Base-by-base conservation (phyloP, 495 filamentous ascomycete genomes). In the Glonium stellatum region DNA sequence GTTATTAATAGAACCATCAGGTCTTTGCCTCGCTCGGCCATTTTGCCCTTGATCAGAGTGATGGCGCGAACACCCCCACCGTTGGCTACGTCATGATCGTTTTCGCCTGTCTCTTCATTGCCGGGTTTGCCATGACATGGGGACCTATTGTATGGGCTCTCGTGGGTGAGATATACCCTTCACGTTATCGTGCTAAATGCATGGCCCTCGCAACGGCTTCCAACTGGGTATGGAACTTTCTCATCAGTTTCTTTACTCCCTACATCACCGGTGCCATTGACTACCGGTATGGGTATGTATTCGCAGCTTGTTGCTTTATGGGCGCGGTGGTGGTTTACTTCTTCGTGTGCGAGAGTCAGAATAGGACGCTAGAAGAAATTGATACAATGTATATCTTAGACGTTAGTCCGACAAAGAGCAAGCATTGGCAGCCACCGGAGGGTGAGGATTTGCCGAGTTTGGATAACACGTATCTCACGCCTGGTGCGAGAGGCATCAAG, bases 211-310 rank as follows among this genome's bases (percentile, higher is more conserved):
- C 86, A n/a, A 92, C 90, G 0, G 83, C 86, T 5, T 80, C 83
- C 57, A 95, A 93, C 77, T 95, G 90, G 90, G 81, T 85, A 58
- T 92, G 86, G 85, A 95, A 93, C 73, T 95, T 92, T 78, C 71
- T 92, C 65, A 84, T 93, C 66, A 83, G 84, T 11, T 90, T 93
- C 79, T 88, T 92, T 76, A 90, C 89, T 1, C 88, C 89, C 6
- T 85, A 88, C 71, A 88, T 89, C 67, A 82, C 78, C 44, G 69
- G 70, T 21, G 75, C 79, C 41, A 91, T 93, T 63, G 77, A 82
- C 62, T 91, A 84, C 73, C 71, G 76, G 21, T 91, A 89, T 72
- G 89, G 89, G 41, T 91, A 87, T 70, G 81, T 93, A 59, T 91
- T 93, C 65, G 87, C 84, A 3, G 82, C 69, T 4, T 88, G 84